Evolutionary conservation across 768 basidiomycete species (phyloP), one percentile per base, ranked within the genome.

Genomic region (Hypholoma sublateritium): DNA sequence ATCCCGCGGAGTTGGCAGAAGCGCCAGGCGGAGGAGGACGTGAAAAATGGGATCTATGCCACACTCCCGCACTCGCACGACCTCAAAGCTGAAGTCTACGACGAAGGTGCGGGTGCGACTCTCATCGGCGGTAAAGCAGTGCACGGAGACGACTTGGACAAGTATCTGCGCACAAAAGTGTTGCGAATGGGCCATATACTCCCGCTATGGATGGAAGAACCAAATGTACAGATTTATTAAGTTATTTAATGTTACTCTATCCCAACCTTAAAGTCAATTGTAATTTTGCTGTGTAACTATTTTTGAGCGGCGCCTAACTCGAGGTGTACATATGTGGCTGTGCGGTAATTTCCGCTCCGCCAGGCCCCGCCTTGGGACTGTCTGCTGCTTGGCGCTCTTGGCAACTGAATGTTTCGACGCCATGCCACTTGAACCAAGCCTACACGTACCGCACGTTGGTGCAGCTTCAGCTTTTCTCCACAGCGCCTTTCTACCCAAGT

Each of bases 161-260:
- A 89, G 74, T 99, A 99, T 70, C 72, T 99, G 65, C 83, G 91
- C 69, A 98, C 97, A 37, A 99, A 99, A 71, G 87, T 98, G n/a
- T 74, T 93, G 68, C 81, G 89, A 58, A 99, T 99, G 97, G 97
- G 97, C 12, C 97, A 99, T 69, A 87, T 96, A 77, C 75, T 97
- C 24, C 85, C 88, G 32, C 67, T 89, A 52, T 77, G 75, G 77
- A 68, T 78, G 67, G 76, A 77, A 22, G 73, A 75, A 59, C 62
- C 67, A 42, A 66, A 65, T 24, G 60, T 61, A 41, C 57, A 57
- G 56, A 60, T 67, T 59, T 67, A 65, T 59, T 65, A 56, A 51
- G n/a, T 32, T 17, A 47, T 47, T 56, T n/a, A n/a, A 50, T 55
- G 34, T 37, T 16, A 14, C 50, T 53, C 53, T 62, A 50, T 62